phyloP scores from a whole-genome alignment of 1,284 basidiomycete genomes.

The Hymenochaete sp. region DNA sequence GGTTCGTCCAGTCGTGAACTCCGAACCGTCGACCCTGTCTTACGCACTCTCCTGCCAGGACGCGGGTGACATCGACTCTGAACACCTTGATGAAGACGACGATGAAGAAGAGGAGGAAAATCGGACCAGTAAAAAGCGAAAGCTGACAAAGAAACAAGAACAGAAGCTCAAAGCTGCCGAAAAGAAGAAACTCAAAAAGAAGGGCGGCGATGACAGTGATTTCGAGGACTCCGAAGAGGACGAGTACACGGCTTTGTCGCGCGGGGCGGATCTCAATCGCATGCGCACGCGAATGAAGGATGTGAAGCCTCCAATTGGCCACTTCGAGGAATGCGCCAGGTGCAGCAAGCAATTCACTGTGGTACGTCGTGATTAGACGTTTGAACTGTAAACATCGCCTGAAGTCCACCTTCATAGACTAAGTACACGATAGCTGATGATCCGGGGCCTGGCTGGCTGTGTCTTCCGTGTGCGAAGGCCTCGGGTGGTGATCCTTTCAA shows the following conservation, averaged over 20 bases:
- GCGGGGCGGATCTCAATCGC: constrained; percentile 26
- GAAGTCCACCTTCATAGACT: constrained; percentile 41
- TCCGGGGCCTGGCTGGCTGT: constrained; percentile 67
- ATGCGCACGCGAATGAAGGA: constrained; percentile 27
- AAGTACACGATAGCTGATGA: constrained; percentile 72
- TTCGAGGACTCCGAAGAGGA: constrained; percentile 38
- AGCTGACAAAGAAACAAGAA: constrained; percentile 32
- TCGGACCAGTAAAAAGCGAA: constrained; percentile 32
- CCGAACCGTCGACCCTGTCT: too few species aligned
- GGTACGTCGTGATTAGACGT: constrained; percentile 39
- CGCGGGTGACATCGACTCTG: constrained; percentile 53
- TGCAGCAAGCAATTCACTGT: constrained; percentile 86
- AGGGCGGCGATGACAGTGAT: constrained; percentile 38
- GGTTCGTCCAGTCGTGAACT: constrained; percentile 13
- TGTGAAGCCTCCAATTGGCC: constrained; percentile 65
- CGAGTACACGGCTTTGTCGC: constrained; percentile 50
- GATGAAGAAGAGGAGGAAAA: constrained; percentile 30
- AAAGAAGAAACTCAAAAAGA: constrained; percentile 41
- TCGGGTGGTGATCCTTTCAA: constrained; percentile 79
- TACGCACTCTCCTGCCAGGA: too few species aligned
- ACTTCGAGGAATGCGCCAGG: constrained; percentile 73
- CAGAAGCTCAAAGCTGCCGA: constrained; percentile 28
- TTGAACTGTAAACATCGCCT: background rate
- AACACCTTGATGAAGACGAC: constrained; percentile 59
- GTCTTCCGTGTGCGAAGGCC: constrained; percentile 70